Percentiles rank a stretch among this genome's conserved stretches.
Conservation (phyloP, 2,329 filamentous ascomycete species). For the Pestalotiopsis sp. region DNA sequence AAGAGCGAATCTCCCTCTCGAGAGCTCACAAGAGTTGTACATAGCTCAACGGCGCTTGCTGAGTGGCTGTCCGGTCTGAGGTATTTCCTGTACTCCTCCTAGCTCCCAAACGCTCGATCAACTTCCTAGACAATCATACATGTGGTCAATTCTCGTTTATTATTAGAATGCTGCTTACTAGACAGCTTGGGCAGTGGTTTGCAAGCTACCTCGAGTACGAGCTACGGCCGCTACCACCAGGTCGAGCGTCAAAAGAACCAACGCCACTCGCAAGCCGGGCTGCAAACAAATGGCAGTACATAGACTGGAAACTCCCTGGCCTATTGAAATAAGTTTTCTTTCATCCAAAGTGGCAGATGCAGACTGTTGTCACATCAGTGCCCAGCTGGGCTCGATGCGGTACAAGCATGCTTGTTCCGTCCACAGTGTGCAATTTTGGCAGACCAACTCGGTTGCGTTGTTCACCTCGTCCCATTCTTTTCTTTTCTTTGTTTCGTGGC, state of each 20-base stretch:
- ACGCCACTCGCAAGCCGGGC: not conserved
- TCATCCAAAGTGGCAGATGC: not conserved
- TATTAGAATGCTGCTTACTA: not conserved
- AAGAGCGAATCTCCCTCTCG: too few species aligned
- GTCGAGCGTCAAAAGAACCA: not conserved
- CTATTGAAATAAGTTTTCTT: too few species aligned
- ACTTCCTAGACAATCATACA: not conserved
- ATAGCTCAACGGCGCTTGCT: too few species aligned
- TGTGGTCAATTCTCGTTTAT: not conserved
- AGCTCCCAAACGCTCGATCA: too few species aligned
- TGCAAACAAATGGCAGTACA: too few species aligned
- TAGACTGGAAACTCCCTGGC: too few species aligned
- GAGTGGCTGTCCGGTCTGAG: too few species aligned
- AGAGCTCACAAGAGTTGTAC: too few species aligned
- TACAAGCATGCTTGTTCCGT: not conserved
- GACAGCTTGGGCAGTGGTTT: not conserved
- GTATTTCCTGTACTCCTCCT: too few species aligned
- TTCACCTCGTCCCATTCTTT: not conserved
- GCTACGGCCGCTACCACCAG: not conserved
- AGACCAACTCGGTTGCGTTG: not conserved
- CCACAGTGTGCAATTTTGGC: not conserved
- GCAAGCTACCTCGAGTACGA: not conserved
- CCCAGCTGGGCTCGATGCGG: not conserved
- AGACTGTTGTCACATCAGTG: not conserved
- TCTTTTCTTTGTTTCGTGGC: not conserved